These are phyloP conservation scores for Colletotrichum sp. DNA, from an alignment of 2,329 filamentous ascomycete species.

Conservation along the genomic window DNA sequence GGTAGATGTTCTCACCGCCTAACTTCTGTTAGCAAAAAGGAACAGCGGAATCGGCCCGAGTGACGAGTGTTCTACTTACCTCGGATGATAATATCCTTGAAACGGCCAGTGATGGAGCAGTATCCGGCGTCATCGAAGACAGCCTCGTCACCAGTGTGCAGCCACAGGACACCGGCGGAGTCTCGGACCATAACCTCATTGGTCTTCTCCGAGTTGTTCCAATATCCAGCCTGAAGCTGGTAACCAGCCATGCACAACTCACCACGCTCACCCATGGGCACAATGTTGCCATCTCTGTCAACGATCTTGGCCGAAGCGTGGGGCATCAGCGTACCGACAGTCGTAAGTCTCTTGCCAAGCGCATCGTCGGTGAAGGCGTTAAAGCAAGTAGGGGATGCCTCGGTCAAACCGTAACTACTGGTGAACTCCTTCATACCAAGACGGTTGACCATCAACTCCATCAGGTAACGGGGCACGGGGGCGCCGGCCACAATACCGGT, in stretches of 20 bases:
- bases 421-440: conserved; percentile 80
- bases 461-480: conserved; percentile 75
- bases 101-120: conserved; percentile 75
- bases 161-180: conserved; percentile 62
- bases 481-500: conserved; percentile 83
- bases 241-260: conserved; percentile 83
- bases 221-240: conserved; percentile 71
- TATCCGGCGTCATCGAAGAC: conserved; percentile 72
- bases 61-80: conserved; percentile 41
- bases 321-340: conserved; percentile 78
- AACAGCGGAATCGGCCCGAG: neutral
- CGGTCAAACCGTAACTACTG: conserved; percentile 75
- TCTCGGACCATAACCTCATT: conserved; percentile 62
- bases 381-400: conserved; percentile 81
- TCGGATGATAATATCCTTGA: conserved; percentile 82
- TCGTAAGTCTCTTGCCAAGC: conserved; percentile 68
- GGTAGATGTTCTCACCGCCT: conserved; percentile 77
- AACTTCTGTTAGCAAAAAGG: conserved; percentile 20
- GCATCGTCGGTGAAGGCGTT: conserved; percentile 79
- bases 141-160: conserved; percentile 72
- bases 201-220: conserved; percentile 77
- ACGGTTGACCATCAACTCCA: conserved; percentile 72
- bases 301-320: conserved; percentile 81
- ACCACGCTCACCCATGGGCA: conserved; percentile 71
- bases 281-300: conserved; percentile 66